Base-by-base conservation (phyloP, 306 rosid genomes). In the Cucumis hystrix region DNA sequence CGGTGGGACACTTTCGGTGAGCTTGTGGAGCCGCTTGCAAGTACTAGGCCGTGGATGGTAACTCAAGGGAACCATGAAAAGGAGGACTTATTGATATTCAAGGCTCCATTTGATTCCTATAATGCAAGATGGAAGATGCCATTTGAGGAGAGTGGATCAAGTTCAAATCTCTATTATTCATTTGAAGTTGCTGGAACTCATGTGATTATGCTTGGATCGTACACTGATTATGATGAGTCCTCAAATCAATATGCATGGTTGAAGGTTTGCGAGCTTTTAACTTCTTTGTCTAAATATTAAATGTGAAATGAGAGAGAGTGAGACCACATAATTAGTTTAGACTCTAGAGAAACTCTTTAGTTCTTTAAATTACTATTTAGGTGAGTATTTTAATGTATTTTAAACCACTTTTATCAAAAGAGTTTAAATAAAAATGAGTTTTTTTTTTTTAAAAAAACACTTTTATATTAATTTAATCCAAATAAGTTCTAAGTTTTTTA, bases 71-170 rank as follows among this genome's bases (percentile, higher is more conserved):
- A 94, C 82, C 97, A 91, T 83, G 98, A 94, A 79, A 86, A 84
- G 79, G 98, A 94, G 81, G 49, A 11, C 49, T 85, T 94, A 79
- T 89, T 87, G 6, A 74, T 92, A 49, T 69, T 92, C 16, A 87
- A 85, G 82, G 91, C 88, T 80, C 95, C 91, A 14, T 94, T 94
- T 85, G 37, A 75, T 62, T 84, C 98, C 7, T 94, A 87, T 75
- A 92, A 94, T 79, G 86, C 97, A 8, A 81, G 98, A 80, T 94
- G 98, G 98, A 90, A 85, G 79, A 94, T 94, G 98, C 97, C 98
- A 6, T 90, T 82, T 80, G 81, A 84, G 84, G 98, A 94, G 83
- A 94, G 97, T 11, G 93, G 91, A 67, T 94, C 98, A 17, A 83
- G 82, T 79, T 94, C 98, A 1, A 94, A 94, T 84, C 96, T 94